These are phyloP conservation scores for Aegilops speltoides DNA, from an alignment of 176 grass and related monocot genomes.

Conservation along the genomic window DNA sequence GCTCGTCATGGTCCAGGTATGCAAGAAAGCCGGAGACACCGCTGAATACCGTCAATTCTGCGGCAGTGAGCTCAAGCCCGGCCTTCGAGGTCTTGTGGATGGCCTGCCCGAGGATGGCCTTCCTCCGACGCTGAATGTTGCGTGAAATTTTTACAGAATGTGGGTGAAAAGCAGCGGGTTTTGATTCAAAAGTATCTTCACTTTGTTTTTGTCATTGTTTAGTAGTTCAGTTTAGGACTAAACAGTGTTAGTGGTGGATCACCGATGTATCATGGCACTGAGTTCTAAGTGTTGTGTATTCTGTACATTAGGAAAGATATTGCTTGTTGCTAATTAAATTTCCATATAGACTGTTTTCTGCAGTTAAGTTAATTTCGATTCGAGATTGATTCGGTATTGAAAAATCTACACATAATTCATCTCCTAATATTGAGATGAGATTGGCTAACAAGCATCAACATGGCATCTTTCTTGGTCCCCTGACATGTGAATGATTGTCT, in stretches of 20 bases:
- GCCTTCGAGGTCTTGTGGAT: conserved; percentile 42
- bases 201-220: neutral
- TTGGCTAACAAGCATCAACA: neutral
- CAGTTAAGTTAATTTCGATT: neutral
- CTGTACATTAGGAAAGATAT: neutral
- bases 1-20: conserved; percentile 59
- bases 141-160: neutral
- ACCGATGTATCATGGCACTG: conserved; percentile 15
- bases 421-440: neutral
- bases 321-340: neutral
- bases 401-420: neutral
- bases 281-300: neutral
- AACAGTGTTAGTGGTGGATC: conserved; percentile 16
- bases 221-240: conserved; percentile 5
- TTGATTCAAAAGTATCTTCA: neutral
- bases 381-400: neutral
- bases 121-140: neutral
- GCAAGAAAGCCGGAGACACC: conserved; percentile 57
- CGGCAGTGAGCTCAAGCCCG: conserved; percentile 45
- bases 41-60: conserved; percentile 59
- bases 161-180: neutral
- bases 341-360: neutral
- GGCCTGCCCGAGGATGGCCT: neutral
- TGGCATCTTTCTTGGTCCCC: neutral
- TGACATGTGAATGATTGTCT: neutral